Evolutionary conservation across 2,329 filamentous ascomycete species (phyloP).

Genomic region (Arthrobotrys entomopaga): DNA sequence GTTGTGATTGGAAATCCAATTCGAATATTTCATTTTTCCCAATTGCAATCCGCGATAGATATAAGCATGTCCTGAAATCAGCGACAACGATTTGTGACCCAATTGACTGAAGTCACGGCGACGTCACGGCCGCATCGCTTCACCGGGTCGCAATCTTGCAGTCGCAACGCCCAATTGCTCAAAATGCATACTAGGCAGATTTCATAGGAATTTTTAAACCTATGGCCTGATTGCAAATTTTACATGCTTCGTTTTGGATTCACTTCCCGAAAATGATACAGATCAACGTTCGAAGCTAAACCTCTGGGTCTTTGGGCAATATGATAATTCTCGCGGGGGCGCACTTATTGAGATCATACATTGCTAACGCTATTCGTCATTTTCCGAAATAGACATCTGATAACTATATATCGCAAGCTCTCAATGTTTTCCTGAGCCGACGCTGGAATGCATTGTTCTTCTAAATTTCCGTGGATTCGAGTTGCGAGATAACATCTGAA

Average conservation of each 20-base stretch:
- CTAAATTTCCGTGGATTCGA: constrained; percentile 33
- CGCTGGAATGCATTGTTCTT: constrained; percentile 51
- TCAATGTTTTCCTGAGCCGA: constrained; percentile 48
- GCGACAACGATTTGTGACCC: constrained; percentile 19
- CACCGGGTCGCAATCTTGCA: constrained; percentile 1
- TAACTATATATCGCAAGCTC: not conserved
- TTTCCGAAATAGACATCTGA: not conserved
- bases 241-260: too few relatives aligned
- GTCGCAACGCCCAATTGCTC: constrained; percentile 11
- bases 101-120: constrained; percentile 39
- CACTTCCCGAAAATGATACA: too few relatives aligned
- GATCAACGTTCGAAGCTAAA: too few relatives aligned
- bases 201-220: too few relatives aligned
- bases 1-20: too few relatives aligned
- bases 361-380: not conserved
- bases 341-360: not conserved
- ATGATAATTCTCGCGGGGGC: not conserved
- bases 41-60: constrained; percentile 31
- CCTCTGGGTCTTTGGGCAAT: too few relatives aligned
- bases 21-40: constrained; percentile 1
- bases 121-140: constrained; percentile 35
- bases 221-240: too few relatives aligned
- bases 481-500: constrained; percentile 50
- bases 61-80: constrained; percentile 36
- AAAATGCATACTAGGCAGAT: not conserved